These are phyloP conservation scores for Trichophyton verrucosum DNA, from an alignment of 2,329 filamentous ascomycete species.

Conservation along the genomic window DNA sequence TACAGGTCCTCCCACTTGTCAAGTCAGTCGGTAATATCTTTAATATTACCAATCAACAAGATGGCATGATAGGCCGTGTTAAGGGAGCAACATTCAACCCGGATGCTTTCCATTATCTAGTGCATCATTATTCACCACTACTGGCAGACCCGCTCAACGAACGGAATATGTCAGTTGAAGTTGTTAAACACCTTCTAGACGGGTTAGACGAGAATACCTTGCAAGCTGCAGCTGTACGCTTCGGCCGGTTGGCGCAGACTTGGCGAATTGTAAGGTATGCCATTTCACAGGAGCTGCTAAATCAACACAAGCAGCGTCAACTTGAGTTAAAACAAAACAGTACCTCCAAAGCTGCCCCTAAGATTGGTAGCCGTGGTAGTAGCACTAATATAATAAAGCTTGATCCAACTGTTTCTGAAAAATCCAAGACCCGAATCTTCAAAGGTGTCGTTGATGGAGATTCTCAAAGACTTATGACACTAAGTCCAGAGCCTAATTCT, in stretches of 20 bases:
- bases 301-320: conserved; percentile 26
- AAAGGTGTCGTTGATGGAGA: conserved; percentile 32
- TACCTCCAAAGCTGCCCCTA: conserved; percentile 20
- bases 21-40: conserved; percentile 37
- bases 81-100: conserved; percentile 35
- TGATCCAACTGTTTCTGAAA: conserved; percentile 26
- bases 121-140: conserved; percentile 31
- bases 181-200: conserved; percentile 26
- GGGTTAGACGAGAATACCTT: conserved; percentile 43
- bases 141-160: conserved; percentile 20
- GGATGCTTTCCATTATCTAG: conserved; percentile 32
- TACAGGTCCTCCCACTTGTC: conserved; percentile 40
- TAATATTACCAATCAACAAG: conserved; percentile 33
- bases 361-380: conserved; percentile 17
- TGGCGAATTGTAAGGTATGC: conserved; percentile 46
- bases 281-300: conserved; percentile 38
- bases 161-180: conserved; percentile 16
- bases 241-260: conserved; percentile 44
- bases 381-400: conserved; percentile 13
- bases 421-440: conserved; percentile 32
- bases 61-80: conserved; percentile 39
- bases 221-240: conserved; percentile 39
- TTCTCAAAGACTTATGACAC: conserved; percentile 20
- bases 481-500: conserved; percentile 39
- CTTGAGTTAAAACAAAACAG: conserved; percentile 4